Base-by-base conservation (phyloP, 2,329 filamentous ascomycete genomes). In the Onygena corvina region DNA sequence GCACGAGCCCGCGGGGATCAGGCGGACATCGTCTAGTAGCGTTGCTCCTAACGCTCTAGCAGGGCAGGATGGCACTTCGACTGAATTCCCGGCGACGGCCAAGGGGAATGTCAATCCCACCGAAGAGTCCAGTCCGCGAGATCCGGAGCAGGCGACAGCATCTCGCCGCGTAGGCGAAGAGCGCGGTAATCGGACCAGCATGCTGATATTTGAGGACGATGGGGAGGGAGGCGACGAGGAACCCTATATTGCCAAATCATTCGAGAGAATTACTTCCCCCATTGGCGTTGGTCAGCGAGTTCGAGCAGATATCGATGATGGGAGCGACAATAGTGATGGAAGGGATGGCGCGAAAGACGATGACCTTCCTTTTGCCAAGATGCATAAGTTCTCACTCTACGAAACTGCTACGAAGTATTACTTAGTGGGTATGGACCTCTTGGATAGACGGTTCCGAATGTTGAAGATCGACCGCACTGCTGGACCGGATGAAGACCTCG, bases 311-410 rank as follows among this genome's bases (percentile, higher is more conserved):
- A 7, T 14, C 20, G 38, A 42, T 5, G 16, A 5, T 14, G 16
- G 16, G 9, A 46, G 16, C 8, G 52, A 61, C 40, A 61, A 66
- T 14, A 38, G 54, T 21, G 56, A 60, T 9, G 23, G 12, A 1
- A n/a, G 31, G 18, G 31, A 18, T 18, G 46, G 12, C 3, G 61
- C 61, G 45, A 62, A 61, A 8, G 63, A 65, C 11, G 57, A 60
- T 20, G 56, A 61, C n/a, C 47, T 74, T 48, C 70, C 71, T 1
- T 67, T 75, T 38, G 71, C 69, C 51, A 73, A 72, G 49, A 94
- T 98, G 87, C 88, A 95, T 71, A 93, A 92, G 61, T 96, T 94
- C 67, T 92, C 86, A n/a, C 71, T 98, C 18, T 96, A 98, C 67
- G 92, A 98, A 70, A 98, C 92, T 2, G 85, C 86, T 9, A 87